Evolutionary conservation across 331 rosid genomes (phyloP).

Genomic region (Ulmus americana): DNA sequence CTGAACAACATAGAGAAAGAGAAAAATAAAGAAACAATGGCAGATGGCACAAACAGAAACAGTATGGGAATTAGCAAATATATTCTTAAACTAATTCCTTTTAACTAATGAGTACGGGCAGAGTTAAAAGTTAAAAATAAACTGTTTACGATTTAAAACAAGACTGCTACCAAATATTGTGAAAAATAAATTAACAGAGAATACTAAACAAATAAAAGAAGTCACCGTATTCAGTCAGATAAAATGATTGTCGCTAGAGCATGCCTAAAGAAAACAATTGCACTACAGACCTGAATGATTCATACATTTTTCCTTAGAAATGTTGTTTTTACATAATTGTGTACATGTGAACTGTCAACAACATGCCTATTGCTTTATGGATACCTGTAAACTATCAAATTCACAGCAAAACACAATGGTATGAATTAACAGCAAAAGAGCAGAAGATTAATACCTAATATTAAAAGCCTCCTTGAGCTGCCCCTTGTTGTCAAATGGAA

Average conservation of each 20-base stretch:
- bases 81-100: no score
- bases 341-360: not conserved
- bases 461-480: slow-evolving; percentile 98
- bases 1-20: no score
- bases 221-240: not conserved
- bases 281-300: not conserved
- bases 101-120: no score
- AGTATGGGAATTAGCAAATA: no score
- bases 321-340: not conserved
- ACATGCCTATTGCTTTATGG: not conserved
- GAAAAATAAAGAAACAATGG: no score
- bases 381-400: not conserved
- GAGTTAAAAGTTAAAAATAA: no score
- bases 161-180: no score
- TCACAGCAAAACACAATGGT: not conserved
- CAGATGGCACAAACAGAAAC: no score
- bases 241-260: not conserved
- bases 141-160: no score
- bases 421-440: not conserved
- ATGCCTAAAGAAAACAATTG: not conserved
- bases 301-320: not conserved
- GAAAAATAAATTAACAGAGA: not conserved
- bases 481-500: slow-evolving; percentile 92
- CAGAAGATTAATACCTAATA: slow-evolving; percentile 52
- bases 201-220: not conserved